A percentile compares a stretch with the other conserved stretches of the same genome.
phyloP scores from a whole-genome alignment of 257 asterid species.

The Apocynum venetum region DNA sequence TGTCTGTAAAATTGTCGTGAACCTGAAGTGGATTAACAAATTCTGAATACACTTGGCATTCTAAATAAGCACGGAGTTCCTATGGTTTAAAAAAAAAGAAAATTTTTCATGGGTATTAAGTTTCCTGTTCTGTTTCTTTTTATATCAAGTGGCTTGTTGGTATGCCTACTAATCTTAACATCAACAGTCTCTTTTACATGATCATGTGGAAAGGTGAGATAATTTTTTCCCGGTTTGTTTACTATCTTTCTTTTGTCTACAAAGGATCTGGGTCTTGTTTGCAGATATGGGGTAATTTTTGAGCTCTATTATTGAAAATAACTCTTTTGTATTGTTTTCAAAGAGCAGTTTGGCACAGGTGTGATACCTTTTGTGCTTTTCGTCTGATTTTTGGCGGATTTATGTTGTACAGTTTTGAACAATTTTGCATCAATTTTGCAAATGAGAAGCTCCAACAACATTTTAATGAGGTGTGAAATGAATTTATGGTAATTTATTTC shows the following conservation, averaged over 20 bases:
- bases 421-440: slow-evolving; percentile 97
- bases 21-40: not conserved
- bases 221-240: not conserved
- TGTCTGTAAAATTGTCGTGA: not conserved
- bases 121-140: not conserved
- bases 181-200: not conserved
- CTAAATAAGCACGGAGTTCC: not conserved
- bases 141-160: not conserved
- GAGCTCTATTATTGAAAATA: not conserved
- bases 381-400: slow-evolving; percentile 15
- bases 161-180: not conserved
- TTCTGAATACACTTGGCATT: not conserved
- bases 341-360: not conserved
- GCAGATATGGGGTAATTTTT: not conserved
- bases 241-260: not conserved
- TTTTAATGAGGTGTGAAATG: slow-evolving; percentile 81
- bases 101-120: not conserved
- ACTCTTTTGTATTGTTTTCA: not conserved
- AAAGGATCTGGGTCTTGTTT: not conserved
- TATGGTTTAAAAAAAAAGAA: not conserved
- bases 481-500: slow-evolving; percentile 17
- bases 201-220: not conserved
- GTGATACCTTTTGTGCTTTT: slow-evolving; percentile 5
- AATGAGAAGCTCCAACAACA: slow-evolving; percentile 99
- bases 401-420: slow-evolving; percentile 75